A percentile compares a stretch with the other conserved stretches of the same genome.
Evolutionary conservation across 345 rosid species (phyloP).

Genomic region (Cardamine occulta): DNA sequence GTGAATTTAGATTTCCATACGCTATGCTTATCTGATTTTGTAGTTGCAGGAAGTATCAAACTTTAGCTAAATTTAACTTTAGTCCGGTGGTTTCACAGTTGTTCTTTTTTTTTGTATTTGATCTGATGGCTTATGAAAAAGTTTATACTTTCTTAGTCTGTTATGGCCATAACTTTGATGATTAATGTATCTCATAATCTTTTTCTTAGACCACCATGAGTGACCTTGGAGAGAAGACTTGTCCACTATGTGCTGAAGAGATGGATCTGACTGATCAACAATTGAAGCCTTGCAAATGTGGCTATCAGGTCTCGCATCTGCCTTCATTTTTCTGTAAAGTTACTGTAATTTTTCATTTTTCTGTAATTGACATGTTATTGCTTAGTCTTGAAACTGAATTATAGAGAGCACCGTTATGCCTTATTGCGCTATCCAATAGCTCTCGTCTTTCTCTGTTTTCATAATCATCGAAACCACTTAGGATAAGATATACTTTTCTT

Average conservation of each 20-base stretch:
- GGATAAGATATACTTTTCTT: neutral
- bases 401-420: neutral
- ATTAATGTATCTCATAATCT: neutral
- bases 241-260: conserved; percentile 83
- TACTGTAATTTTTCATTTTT: too few species aligned
- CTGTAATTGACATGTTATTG: neutral
- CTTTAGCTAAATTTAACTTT: conserved; percentile 5
- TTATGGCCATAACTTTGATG: neutral
- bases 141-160: neutral
- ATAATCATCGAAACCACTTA: neutral
- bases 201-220: conserved; percentile 59
- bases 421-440: neutral
- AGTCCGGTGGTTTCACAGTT: neutral
- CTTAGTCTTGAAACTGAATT: neutral
- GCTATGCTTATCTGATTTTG: neutral
- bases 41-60: neutral
- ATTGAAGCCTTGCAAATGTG: conserved; percentile 89
- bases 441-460: neutral
- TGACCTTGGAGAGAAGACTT: conserved; percentile 75
- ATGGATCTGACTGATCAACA: conserved; percentile 91
- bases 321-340: neutral
- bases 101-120: neutral
- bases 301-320: conserved; percentile 65
- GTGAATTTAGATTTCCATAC: neutral
- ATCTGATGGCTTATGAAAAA: neutral